phyloP scores from a whole-genome alignment of 768 basidiomycete genomes.

The Gyrodon lividus region DNA sequence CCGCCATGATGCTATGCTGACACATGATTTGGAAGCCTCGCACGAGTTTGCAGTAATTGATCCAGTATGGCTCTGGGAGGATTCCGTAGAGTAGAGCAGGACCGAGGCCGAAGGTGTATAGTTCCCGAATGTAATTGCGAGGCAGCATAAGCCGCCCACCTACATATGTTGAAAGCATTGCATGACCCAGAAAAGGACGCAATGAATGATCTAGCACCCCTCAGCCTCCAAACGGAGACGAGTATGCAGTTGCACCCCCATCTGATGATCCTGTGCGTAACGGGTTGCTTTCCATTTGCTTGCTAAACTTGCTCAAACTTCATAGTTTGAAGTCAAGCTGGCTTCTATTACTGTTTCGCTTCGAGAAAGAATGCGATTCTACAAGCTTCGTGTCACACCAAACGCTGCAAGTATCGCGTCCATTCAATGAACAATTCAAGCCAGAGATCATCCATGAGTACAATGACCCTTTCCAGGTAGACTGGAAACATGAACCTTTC shows the following conservation, averaged over 20 bases:
- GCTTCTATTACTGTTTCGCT: slow-evolving; percentile 68
- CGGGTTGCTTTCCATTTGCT: not conserved
- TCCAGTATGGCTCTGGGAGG: too few species aligned
- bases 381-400: slow-evolving; percentile 74
- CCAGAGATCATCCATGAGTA: slow-evolving; percentile 83
- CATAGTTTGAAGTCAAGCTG: slow-evolving; percentile 75
- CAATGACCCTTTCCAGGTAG: slow-evolving; percentile 79
- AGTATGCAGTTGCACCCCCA: slow-evolving; percentile 44
- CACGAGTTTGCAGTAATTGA: too few species aligned
- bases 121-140: slow-evolving; percentile 75
- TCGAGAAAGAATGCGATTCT: slow-evolving; percentile 82
- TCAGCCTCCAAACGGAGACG: slow-evolving; percentile 40
- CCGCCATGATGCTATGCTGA: too few species aligned
- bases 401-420: slow-evolving; percentile 70
- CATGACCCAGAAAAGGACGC: slow-evolving; percentile 49
- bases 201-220: slow-evolving; percentile 19
- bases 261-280: slow-evolving; percentile 65
- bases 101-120: too few species aligned
- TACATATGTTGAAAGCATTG: slow-evolving; percentile 48
- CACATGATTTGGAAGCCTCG: too few species aligned
- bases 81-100: too few species aligned
- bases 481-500: slow-evolving; percentile 70
- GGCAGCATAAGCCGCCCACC: slow-evolving; percentile 51
- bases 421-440: slow-evolving; percentile 80
- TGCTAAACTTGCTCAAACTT: slow-evolving; percentile 1